Percentiles rank a stretch among this genome's conserved stretches.
These are phyloP conservation scores for Acacia acuminata DNA, from an alignment of 306 rosid genomes.

Conservation along the genomic window DNA sequence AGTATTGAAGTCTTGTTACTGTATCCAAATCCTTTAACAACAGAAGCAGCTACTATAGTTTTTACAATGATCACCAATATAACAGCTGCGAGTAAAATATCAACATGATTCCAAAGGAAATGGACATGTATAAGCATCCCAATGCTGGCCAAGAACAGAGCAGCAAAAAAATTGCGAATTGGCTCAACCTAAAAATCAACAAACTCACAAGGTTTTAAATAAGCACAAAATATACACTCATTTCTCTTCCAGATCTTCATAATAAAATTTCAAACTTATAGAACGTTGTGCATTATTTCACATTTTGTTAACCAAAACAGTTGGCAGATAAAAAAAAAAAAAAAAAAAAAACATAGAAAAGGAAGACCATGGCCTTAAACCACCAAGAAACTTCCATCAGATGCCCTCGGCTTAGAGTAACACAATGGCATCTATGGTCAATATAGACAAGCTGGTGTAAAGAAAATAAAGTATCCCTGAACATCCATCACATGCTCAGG, in stretches of 20 bases:
- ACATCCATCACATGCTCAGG: constrained; percentile 9
- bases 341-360: background rate
- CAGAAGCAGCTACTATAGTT: constrained; percentile 68
- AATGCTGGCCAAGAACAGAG: constrained; percentile 96
- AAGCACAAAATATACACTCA: constrained; percentile 19
- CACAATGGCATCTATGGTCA: constrained; percentile 13
- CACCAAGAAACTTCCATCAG: background rate
- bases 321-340: background rate
- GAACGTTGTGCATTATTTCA: background rate
- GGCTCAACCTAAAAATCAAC: constrained; percentile 80
- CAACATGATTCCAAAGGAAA: constrained; percentile 97
- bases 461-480: constrained; percentile 24
- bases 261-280: background rate
- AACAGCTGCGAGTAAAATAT: constrained; percentile 92
- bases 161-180: constrained; percentile 91
- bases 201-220: constrained; percentile 38
- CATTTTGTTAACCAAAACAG: background rate
- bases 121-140: constrained; percentile 98
- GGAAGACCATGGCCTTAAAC: background rate
- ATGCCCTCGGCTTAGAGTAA: background rate
- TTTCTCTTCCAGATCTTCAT: background rate
- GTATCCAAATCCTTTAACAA: constrained; percentile 93
- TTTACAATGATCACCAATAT: constrained; percentile 87
- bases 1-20: constrained; percentile 84
- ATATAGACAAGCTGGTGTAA: background rate